phyloP scores from a whole-genome alignment of 345 rosid genomes.

The Gossypium ekmanianum region DNA sequence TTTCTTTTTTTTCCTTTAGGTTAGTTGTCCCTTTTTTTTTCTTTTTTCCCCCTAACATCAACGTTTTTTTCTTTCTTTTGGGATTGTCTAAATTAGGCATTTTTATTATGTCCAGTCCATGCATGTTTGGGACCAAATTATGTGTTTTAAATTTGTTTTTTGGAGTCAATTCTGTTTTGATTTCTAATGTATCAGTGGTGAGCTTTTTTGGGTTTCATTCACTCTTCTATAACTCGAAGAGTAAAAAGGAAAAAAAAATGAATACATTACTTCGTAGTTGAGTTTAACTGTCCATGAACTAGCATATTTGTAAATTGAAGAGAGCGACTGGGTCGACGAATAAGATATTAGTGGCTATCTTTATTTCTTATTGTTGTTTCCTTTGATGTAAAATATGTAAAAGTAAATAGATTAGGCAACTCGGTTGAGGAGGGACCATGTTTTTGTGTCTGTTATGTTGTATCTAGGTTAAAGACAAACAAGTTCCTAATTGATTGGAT shows the following conservation, averaged over 20 bases:
- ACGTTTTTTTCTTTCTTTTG: too few relatives aligned
- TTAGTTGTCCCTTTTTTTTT: too few relatives aligned
- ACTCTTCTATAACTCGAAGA: conserved; percentile 63
- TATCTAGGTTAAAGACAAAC: background rate
- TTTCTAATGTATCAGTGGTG: background rate
- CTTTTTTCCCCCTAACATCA: too few relatives aligned
- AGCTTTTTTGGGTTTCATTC: conserved; percentile 66
- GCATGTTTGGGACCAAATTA: too few relatives aligned
- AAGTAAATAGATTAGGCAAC: too few relatives aligned
- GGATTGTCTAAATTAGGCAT: too few relatives aligned
- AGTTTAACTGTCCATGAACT: conserved; percentile 20
- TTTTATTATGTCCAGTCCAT: too few relatives aligned
- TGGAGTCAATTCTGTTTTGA: too few relatives aligned
- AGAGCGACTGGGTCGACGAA: background rate
- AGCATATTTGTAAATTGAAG: conserved; percentile 29
- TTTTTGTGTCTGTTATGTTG: conserved; percentile 1
- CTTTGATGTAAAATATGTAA: background rate
- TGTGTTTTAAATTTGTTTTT: too few relatives aligned
- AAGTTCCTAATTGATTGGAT: background rate
- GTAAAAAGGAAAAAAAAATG: conserved; percentile 54
- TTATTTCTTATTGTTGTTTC: background rate
- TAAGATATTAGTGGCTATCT: conserved; percentile 2
- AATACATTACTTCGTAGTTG: conserved; percentile 15
- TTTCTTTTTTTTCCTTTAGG: too few relatives aligned
- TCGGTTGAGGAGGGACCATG: background rate